Conservation (phyloP, 139 green algal genomes). For the Chlamydomonas incerta region DNA sequence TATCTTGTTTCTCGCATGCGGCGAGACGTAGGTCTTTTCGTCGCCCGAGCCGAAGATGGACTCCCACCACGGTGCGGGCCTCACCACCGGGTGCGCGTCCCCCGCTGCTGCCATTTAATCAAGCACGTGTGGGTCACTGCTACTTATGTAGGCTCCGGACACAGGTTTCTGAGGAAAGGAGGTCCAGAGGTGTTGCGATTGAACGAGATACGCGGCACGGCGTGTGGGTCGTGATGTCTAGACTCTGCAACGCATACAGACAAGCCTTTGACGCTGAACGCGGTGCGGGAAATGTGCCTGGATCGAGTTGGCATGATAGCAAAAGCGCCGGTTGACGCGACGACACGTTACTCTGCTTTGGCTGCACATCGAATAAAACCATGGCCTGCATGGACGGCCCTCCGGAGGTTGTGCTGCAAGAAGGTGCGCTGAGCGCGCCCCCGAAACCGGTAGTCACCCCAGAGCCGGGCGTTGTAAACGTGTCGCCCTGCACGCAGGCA, state of each 20-base stretch:
- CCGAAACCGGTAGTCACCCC: not conserved
- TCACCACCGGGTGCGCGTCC: not conserved
- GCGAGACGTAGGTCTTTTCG: not conserved
- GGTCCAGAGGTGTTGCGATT: too few species aligned
- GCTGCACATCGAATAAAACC: too few species aligned
- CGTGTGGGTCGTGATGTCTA: too few species aligned
- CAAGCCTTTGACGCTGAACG: too few species aligned
- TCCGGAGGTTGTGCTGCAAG: constrained; percentile 28
- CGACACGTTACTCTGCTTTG: not conserved
- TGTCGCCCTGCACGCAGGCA: not conserved
- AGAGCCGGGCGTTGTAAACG: not conserved
- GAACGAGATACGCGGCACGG: not conserved
- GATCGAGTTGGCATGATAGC: too few species aligned
- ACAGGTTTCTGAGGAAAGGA: too few species aligned
- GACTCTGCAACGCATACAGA: too few species aligned
- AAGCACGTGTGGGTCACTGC: too few species aligned
- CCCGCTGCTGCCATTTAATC: not conserved
- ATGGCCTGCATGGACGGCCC: constrained; percentile 37
- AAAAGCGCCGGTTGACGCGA: not conserved
- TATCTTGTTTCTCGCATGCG: constrained; percentile 33
- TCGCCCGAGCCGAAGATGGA: not conserved
- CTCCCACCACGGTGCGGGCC: not conserved
- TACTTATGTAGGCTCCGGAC: not conserved
- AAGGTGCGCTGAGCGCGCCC: not conserved
- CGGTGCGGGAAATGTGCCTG: too few species aligned